Conservation (phyloP, 352 stramenopile genomes). For the Globisporangium lucens region DNA sequence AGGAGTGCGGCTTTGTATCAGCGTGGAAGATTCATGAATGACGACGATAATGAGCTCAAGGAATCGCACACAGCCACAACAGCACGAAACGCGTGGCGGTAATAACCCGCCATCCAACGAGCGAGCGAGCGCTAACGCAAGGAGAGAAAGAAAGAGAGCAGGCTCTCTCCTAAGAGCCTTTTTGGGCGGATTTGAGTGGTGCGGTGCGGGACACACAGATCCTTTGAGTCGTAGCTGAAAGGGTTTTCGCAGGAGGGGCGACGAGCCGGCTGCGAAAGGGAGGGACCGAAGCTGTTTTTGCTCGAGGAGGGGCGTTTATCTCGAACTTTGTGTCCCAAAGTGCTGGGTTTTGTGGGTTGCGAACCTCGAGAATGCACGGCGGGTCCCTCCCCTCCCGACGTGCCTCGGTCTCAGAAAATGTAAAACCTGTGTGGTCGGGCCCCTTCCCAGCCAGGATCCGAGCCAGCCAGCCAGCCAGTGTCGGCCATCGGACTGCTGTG, state of each 20-base stretch:
- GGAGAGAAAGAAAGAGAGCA: not conserved
- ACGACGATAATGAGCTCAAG: not conserved
- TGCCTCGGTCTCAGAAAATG: not conserved
- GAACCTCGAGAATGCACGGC: not conserved
- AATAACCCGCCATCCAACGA: not conserved
- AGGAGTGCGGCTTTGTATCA: not conserved
- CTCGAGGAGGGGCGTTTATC: not conserved
- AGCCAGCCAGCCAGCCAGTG: too few species aligned
- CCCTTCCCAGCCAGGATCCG: not conserved
- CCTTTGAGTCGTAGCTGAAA: not conserved
- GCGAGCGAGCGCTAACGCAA: not conserved
- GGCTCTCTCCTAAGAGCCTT: not conserved
- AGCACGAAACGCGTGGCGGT: not conserved
- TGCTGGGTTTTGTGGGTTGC: not conserved
- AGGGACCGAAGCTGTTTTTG: not conserved
- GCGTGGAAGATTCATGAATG: constrained; percentile 2
- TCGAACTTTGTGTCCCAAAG: not conserved
- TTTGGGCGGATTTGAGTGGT: not conserved
- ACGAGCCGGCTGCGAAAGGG: not conserved
- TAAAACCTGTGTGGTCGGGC: not conserved
- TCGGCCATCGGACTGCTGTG: not conserved
- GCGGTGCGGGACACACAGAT: not conserved
- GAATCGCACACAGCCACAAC: not conserved
- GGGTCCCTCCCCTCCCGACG: not conserved
- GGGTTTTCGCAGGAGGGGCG: constrained; percentile 1